phyloP scores from a whole-genome alignment of 805 yeast genomes.

The Nakazawaea peltata region DNA sequence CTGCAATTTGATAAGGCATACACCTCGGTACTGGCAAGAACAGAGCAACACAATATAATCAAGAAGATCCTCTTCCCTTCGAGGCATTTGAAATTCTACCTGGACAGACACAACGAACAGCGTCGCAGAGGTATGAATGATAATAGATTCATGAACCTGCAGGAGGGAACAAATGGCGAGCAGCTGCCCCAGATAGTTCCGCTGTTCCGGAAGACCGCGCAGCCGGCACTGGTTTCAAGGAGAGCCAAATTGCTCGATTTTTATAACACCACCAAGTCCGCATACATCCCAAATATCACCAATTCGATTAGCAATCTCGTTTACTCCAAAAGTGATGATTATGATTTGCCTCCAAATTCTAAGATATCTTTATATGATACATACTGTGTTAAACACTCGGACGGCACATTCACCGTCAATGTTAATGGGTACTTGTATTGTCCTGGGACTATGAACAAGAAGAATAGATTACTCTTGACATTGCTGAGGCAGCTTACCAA shows the following conservation, averaged over 20 bases:
- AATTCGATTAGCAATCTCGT: slow-evolving; percentile 24
- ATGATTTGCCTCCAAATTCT: slow-evolving; percentile 45
- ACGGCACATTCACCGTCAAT: slow-evolving; percentile 40
- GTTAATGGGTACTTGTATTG: slow-evolving; percentile 66
- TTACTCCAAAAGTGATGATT: slow-evolving; percentile 17
- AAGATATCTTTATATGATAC: slow-evolving; percentile 54
- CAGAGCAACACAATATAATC: background rate
- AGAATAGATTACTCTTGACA: slow-evolving; percentile 60
- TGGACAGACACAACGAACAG: background rate
- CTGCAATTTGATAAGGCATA: slow-evolving; percentile 1
- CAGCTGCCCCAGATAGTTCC: too few relatives aligned
- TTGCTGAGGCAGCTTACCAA: slow-evolving; percentile 63
- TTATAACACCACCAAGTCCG: slow-evolving; percentile 41
- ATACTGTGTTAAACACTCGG: slow-evolving; percentile 31
- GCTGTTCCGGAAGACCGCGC: too few relatives aligned
- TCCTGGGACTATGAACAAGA: slow-evolving; percentile 65
- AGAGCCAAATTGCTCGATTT: slow-evolving; percentile 37
- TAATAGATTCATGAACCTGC: too few relatives aligned
- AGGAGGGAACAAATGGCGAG: too few relatives aligned
- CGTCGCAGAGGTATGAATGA: slow-evolving; percentile 3
- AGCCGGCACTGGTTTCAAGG: too few relatives aligned
- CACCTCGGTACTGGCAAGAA: background rate
- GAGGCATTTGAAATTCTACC: slow-evolving; percentile 6
- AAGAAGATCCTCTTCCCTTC: slow-evolving; percentile 8
- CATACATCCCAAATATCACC: slow-evolving; percentile 38